Conservation (phyloP, 1,139 yeast genomes). For the Candida sanyaensis region DNA sequence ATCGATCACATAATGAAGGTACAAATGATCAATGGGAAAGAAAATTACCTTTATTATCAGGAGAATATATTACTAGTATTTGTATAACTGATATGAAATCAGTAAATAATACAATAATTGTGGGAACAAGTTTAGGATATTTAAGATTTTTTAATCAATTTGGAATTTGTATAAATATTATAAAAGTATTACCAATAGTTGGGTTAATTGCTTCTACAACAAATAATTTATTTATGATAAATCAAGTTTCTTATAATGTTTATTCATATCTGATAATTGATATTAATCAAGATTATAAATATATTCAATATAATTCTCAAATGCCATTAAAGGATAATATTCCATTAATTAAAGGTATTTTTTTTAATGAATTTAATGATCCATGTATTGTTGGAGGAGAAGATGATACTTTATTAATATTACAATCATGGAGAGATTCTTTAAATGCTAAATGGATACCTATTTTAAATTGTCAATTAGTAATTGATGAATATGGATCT, state of each 20-base stretch:
- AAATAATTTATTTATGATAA: constrained; percentile 34
- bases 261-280: constrained; percentile 42
- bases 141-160: constrained; percentile 40
- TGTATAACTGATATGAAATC: constrained; percentile 26
- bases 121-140: constrained; percentile 47
- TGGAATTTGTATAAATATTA: constrained; percentile 43
- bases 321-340: constrained; percentile 34
- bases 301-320: constrained; percentile 40
- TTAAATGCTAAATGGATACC: constrained; percentile 89
- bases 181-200: constrained; percentile 42
- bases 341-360: constrained; percentile 60
- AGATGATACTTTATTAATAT: constrained; percentile 68
- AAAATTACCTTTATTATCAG: constrained; percentile 34
- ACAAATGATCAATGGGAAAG: constrained; percentile 49
- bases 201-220: constrained; percentile 37
- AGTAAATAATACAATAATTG: constrained; percentile 34
- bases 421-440: constrained; percentile 77
- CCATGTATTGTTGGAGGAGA: constrained; percentile 78
- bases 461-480: constrained; percentile 64
- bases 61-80: constrained; percentile 41
- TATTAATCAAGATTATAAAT: constrained; percentile 37
- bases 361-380: constrained; percentile 82
- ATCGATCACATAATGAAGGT: constrained; percentile 42
- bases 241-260: constrained; percentile 28
- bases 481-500: constrained; percentile 55